Evolutionary conservation across 192 early-diverging fungal species (phyloP), one percentile per base, ranked within the genome.

Genomic region (Podochytrium sp.): DNA sequence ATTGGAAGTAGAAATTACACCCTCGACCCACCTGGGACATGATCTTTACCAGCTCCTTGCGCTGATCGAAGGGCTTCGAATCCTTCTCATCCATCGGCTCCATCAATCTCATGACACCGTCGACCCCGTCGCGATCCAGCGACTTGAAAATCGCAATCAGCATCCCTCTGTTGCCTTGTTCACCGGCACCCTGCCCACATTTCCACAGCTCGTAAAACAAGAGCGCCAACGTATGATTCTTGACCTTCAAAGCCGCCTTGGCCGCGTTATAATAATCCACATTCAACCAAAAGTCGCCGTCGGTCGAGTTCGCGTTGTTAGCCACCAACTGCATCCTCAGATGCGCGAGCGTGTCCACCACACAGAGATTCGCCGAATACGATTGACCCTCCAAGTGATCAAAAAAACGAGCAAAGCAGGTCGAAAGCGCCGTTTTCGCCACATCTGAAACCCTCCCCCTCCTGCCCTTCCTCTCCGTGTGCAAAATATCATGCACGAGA

Each of bases 51-150:
- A 57, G 43, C 27, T 71, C 69, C 27, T 71, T 71, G 18, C 42
- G 53, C 20, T 59, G 37, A 59, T 59, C 42, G 40, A 43, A 71
- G 5, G 37, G 14, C 38, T 29, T 29, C 10, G 39, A 6, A 1
- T 69, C 30, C 3, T 65, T 67, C n/a, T 30, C 56, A 50, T 75
- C 71, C 30, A 64, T 39, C n/a, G 60, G 63, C 1, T 68, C 72
- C 6, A 60, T 43, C 2, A 47, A 50, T 10, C 52, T 30, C 40
- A 78, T 72, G 20, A 81, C 78, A 42, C 82, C 82, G 34, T 79
- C 75, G 29, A 81, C 78, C 18, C 73, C 82, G 47, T 84, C 82
- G 2, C 37, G 27, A 62, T 81, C 77, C 37, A 84, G 64, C 34
- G 20, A 34, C 35, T 57, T 34, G 49, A 76, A 77, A 40, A 81